Conservation (phyloP, 106 monocot genomes). For the Agapanthus africanus region DNA sequence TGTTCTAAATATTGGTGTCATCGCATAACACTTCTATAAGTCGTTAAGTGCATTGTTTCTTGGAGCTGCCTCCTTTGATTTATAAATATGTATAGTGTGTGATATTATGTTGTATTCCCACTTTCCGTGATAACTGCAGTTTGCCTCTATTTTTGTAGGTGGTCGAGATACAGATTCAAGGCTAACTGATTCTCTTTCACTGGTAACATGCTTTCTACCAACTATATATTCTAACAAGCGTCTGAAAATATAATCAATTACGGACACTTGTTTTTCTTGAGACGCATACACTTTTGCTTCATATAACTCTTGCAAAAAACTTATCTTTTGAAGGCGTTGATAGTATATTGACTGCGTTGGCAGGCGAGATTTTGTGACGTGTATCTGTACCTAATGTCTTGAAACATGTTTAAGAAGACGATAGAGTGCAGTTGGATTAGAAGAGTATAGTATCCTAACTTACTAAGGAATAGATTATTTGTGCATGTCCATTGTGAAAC, state of each 20-base stretch:
- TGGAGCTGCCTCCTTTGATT: neutral
- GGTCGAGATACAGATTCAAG: slow-evolving; percentile 39
- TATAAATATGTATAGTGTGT: neutral
- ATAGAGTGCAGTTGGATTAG: too few species aligned
- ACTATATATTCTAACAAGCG: neutral
- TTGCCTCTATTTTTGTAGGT: slow-evolving; percentile 17
- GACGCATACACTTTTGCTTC: too few species aligned
- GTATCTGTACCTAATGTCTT: too few species aligned
- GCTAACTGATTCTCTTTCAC: slow-evolving; percentile 40
- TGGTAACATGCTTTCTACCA: slow-evolving; percentile 23
- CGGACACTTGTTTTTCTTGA: too few species aligned
- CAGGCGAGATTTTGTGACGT: too few species aligned
- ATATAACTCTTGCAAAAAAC: neutral
- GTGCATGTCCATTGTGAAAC: too few species aligned
- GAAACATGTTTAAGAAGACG: too few species aligned
- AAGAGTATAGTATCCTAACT: too few species aligned
- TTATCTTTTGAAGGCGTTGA: neutral
- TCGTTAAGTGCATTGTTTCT: too few species aligned
- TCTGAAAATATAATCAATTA: neutral
- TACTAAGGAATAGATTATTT: too few species aligned
- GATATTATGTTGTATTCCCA: neutral
- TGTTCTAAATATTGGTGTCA: neutral
- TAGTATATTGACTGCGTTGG: neutral
- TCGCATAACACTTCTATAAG: neutral
- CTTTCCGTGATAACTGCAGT: neutral